Conservation (phyloP, 1,284 basidiomycete genomes). For the Apiotrichum mycotoxinovorans region DNA sequence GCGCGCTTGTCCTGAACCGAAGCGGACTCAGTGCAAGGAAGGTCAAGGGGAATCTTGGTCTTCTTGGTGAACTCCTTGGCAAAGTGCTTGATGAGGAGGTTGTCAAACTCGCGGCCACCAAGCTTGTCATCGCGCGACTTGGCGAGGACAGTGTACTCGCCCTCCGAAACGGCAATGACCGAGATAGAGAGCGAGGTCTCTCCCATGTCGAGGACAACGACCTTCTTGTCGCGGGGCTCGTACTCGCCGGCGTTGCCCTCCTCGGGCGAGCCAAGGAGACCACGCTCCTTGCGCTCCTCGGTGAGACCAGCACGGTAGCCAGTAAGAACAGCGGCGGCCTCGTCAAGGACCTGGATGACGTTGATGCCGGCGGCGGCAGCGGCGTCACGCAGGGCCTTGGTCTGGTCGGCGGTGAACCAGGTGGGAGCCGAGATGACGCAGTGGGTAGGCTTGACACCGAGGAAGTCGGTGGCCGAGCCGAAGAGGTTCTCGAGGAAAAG, state of each 20-base stretch:
- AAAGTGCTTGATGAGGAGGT: slow-evolving; percentile 78
- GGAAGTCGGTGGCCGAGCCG: slow-evolving; percentile 85
- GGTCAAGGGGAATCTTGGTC: slow-evolving; percentile 70
- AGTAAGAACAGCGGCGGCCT: slow-evolving; percentile 67
- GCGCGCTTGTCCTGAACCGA: slow-evolving; percentile 69
- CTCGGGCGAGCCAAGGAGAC: slow-evolving; percentile 46
- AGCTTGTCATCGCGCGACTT: slow-evolving; percentile 54
- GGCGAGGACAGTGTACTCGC: slow-evolving; percentile 56
- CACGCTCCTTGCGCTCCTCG: slow-evolving; percentile 47
- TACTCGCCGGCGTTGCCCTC: slow-evolving; percentile 51
- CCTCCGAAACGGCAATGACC: slow-evolving; percentile 55
- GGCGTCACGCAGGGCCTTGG: slow-evolving; percentile 66
- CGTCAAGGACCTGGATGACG: slow-evolving; percentile 79
- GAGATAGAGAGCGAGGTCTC: slow-evolving; percentile 56
- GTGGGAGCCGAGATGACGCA: slow-evolving; percentile 81
- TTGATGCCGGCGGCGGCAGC: slow-evolving; percentile 77
- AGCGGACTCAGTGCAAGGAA: slow-evolving; percentile 59
- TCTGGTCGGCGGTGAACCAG: slow-evolving; percentile 69
- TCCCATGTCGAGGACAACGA: slow-evolving; percentile 59
- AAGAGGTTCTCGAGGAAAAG: slow-evolving; percentile 83
- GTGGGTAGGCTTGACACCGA: slow-evolving; percentile 71
- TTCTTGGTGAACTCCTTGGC: slow-evolving; percentile 97
- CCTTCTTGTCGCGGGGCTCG: slow-evolving; percentile 55
- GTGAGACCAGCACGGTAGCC: slow-evolving; percentile 49
- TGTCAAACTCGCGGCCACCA: slow-evolving; percentile 56